A percentile compares a stretch with the other conserved stretches of the same genome.
phyloP scores from a whole-genome alignment of 1,284 basidiomycete species.

The Ceratobasidium sp. region DNA sequence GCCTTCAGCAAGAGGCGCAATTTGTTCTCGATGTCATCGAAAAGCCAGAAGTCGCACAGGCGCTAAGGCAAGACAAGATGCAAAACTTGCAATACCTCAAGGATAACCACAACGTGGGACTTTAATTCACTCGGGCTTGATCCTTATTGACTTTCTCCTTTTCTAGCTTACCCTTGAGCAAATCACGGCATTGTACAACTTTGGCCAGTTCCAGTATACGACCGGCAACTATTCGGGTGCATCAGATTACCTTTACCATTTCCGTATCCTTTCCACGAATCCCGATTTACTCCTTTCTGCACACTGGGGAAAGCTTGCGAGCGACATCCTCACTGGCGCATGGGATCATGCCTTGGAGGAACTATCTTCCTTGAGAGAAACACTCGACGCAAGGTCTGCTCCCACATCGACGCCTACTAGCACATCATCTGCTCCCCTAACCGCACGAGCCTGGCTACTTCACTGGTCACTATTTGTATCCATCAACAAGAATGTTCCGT shows the following conservation, averaged over 20 bases:
- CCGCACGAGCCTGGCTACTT: conserved; percentile 95
- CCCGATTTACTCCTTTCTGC: conserved; percentile 90
- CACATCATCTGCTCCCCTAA: conserved; percentile 68
- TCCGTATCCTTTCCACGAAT: conserved; percentile 95
- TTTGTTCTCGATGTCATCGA: conserved; percentile 95
- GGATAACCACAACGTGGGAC: conserved; percentile 86
- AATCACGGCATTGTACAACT: conserved; percentile 96
- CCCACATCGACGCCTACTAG: conserved; percentile 48
- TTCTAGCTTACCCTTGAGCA: conserved; percentile 87
- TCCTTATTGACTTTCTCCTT: conserved; percentile 37
- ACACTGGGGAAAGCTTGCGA: conserved; percentile 98
- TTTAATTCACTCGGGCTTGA: conserved; percentile 34
- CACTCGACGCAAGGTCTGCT: conserved; percentile 80
- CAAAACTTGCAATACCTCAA: conserved; percentile 95
- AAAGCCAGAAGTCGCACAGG: conserved; percentile 92
- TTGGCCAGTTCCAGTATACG: conserved; percentile 97
- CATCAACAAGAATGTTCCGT: conserved; percentile 82
- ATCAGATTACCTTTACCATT: conserved; percentile 98
- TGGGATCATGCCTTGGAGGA: conserved; percentile 95
- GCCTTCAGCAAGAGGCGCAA: conserved; percentile 86
- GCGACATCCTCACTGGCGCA: conserved; percentile 92
- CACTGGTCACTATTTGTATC: conserved; percentile 99
- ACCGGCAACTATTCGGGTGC: conserved; percentile 96
- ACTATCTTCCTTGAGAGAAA: conserved; percentile 89
- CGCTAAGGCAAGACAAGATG: conserved; percentile 91